phyloP scores from a whole-genome alignment of 257 asterid genomes.

The Anisodus tanguticus region DNA sequence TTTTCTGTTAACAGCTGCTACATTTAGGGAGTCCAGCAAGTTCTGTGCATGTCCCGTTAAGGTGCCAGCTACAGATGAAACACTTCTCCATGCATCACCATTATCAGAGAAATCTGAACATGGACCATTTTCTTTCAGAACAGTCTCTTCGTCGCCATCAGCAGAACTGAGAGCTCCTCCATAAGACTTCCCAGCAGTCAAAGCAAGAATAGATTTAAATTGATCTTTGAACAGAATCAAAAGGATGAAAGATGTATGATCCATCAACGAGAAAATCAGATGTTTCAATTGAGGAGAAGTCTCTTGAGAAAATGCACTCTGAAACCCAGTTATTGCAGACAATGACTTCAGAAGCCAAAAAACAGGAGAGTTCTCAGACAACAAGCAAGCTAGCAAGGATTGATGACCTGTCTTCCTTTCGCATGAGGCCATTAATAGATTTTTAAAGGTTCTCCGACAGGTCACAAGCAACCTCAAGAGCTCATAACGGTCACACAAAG shows the following conservation, averaged over 20 bases:
- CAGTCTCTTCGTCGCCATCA: constrained; percentile 39
- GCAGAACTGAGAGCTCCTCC: constrained; percentile 41
- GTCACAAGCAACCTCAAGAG: constrained; percentile 65
- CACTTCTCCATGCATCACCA: constrained; percentile 48
- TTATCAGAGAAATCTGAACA: constrained; percentile 36
- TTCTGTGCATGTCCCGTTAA: constrained; percentile 53
- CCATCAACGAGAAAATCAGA: constrained; percentile 56
- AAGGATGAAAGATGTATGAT: constrained; percentile 68
- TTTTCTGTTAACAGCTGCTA: constrained; percentile 39
- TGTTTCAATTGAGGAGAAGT: constrained; percentile 49
- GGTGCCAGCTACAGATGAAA: constrained; percentile 54
- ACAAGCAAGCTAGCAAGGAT: constrained; percentile 43
- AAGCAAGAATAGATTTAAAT: constrained; percentile 48
- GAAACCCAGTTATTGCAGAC: constrained; percentile 54
- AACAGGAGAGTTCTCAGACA: constrained; percentile 51
- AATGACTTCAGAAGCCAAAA: constrained; percentile 81
- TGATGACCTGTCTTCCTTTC: constrained; percentile 49
- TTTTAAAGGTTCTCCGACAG: constrained; percentile 78
- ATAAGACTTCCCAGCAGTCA: constrained; percentile 41
- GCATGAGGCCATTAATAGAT: constrained; percentile 55
- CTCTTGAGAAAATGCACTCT: constrained; percentile 51
- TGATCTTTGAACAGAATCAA: constrained; percentile 54
- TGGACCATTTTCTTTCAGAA: constrained; percentile 37
- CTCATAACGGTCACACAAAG: constrained; percentile 46
- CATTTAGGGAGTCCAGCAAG: constrained; percentile 41